A percentile compares a stretch with the other conserved stretches of the same genome.
phyloP scores from a whole-genome alignment of 2,329 filamentous ascomycete species.

The Berkeleyomyces rouxiae region DNA sequence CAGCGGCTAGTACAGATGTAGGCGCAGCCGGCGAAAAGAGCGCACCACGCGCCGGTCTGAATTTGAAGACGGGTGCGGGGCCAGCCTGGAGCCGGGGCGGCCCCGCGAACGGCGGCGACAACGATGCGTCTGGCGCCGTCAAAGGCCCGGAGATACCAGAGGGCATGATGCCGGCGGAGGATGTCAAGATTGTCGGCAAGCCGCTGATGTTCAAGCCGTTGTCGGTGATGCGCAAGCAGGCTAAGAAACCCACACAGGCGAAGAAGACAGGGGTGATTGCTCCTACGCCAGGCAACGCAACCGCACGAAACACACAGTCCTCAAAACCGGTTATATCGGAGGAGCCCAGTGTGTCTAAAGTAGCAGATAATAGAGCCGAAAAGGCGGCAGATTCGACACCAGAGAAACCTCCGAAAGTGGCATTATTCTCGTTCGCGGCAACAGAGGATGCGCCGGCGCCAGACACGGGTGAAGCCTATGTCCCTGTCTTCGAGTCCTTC shows the following conservation, averaged over 20 bases:
- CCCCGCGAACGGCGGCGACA: slow-evolving; percentile 15
- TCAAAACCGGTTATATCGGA: not conserved
- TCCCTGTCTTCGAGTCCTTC: slow-evolving; percentile 32
- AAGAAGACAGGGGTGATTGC: slow-evolving; percentile 15
- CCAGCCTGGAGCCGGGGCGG: slow-evolving; percentile 59
- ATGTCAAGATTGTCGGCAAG: slow-evolving; percentile 57
- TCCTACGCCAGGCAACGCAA: not conserved
- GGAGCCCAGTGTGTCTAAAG: not conserved
- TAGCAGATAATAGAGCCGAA: not conserved
- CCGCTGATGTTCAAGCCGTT: slow-evolving; percentile 79
- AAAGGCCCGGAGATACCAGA: slow-evolving; percentile 33
- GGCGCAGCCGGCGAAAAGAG: slow-evolving; percentile 9
- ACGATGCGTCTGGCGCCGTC: slow-evolving; percentile 15
- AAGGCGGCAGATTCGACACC: not conserved
- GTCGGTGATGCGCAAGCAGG: slow-evolving; percentile 61
- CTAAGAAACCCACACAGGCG: slow-evolving; percentile 45
- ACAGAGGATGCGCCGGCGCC: slow-evolving; percentile 20
- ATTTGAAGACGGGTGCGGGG: slow-evolving; percentile 66
- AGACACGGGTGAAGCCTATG: slow-evolving; percentile 24
- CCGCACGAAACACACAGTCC: too few relatives aligned
- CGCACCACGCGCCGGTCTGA: slow-evolving; percentile 29
- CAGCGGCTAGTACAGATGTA: slow-evolving; percentile 13
- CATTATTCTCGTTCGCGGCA: slow-evolving; percentile 51
- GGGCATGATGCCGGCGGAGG: slow-evolving; percentile 41
- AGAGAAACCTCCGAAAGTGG: slow-evolving; percentile 23